Evolutionary conservation across 139 green algal genomes (phyloP), one percentile per base, ranked within the genome.

Genomic region (Chlorella sp.): DNA sequence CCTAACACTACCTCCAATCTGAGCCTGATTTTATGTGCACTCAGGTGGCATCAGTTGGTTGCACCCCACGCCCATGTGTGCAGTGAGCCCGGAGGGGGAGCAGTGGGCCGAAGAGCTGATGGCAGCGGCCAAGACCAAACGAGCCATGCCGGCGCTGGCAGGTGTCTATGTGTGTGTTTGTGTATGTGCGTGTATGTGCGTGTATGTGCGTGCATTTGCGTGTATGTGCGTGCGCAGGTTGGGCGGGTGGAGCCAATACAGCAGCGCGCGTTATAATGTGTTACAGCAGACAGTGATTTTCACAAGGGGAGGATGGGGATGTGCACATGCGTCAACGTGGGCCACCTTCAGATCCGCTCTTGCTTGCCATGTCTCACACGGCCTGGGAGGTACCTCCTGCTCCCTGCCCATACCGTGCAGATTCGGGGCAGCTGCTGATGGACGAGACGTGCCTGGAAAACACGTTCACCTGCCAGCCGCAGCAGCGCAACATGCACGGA

Each of bases 381-480:
- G 48, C 48, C 48, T 57, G 48, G n/a, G n/a, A n/a, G n/a, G n/a
- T 9, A 57, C 48, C 7, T 9, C 48, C 48, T 9, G 64, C 21
- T 26, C 21, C 21, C 64, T 4, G 16, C 11, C 21, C 64, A 32
- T 2, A 71, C 64, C 19, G 95, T 66, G 92, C 92, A 21, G 66
- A 90, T 1, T 36, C 53, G 3, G 86, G 93, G 36, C 77, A 86
- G 3, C 83, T 97, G 81, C 91, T 97, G 0, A 94, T 95, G 83
- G 34, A 89, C 1, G 86, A 91, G 66, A 97, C 95, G 21, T 79
- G 57, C 30, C 89, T 95, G 69, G 89, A 95, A 21, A 97, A 98
- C 92, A 93, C 93, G 34, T 96, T 98, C 84, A 93, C 94, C 22
- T 97, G 94, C 90, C 95, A 97, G 94, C 96, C 96, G 78, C 96